Conservation (phyloP, 371 early-diverging fungal genomes). For the Batrachochytrium dendrobatidis region DNA sequence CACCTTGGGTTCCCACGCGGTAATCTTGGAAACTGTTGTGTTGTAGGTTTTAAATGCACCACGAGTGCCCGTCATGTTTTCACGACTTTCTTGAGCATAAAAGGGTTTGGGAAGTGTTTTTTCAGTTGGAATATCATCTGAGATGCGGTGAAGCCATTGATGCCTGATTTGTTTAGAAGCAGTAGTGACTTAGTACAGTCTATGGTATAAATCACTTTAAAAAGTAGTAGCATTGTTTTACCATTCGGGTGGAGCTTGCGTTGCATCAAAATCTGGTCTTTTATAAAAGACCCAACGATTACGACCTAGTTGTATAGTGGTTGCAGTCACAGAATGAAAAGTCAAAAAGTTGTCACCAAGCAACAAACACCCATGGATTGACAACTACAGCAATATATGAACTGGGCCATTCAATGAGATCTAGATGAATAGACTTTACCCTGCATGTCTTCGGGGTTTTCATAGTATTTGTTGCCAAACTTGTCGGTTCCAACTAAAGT, state of each 20-base stretch:
- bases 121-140: constrained; percentile 72
- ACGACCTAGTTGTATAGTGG: too few relatives aligned
- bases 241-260: constrained; percentile 88
- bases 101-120: constrained; percentile 43
- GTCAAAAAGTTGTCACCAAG: not conserved
- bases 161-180: constrained; percentile 51
- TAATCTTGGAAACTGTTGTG: constrained; percentile 76
- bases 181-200: not conserved
- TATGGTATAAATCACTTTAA: not conserved
- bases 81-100: constrained; percentile 29
- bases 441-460: constrained; percentile 80
- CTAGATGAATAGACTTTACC: constrained; percentile 11
- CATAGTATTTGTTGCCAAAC: constrained; percentile 87
- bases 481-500: constrained; percentile 74
- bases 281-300: constrained; percentile 89
- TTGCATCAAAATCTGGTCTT: constrained; percentile 63
- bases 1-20: constrained; percentile 56
- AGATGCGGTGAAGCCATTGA: constrained; percentile 80
- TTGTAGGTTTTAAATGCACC: constrained; percentile 78
- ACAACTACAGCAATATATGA: not conserved
- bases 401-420: not conserved
- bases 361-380: not conserved
- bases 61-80: constrained; percentile 64
- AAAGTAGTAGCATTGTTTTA: constrained; percentile 20
- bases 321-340: not conserved